Base-by-base conservation (phyloP, 441 rosid genomes). In the Macaranga tanarius region DNA sequence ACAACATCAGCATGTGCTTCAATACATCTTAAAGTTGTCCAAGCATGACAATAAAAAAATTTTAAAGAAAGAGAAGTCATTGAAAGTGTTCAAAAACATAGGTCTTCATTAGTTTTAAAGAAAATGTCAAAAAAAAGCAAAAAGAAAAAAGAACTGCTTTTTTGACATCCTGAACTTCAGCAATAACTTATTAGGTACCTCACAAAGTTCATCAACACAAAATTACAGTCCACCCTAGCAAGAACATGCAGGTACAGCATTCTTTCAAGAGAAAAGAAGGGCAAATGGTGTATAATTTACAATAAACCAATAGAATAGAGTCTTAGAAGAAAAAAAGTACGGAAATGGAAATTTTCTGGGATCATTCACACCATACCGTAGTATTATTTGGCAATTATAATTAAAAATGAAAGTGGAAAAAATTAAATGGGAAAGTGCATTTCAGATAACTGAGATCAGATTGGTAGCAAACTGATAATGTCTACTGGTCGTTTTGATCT, bases 1-100 rank as follows among this genome's bases (percentile, higher is more conserved):
- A 47, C 51, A 73, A 71, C 62, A 75, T 86, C 91, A 47, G 77
- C 77, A 57, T 56, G 23, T 51, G 7, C 60, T 20, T 62, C 58
- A 71, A 28, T 16, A 67, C 62, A 69, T 25, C 67, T 61, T 23
- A 44, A 68, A 69, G 47, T 51, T 70, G 51, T 45, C 65, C 48
- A 71, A 15, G 47, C 48, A 44, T 28, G 71, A 7, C 50, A 45
- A 73, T 47, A 40, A 56, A 58, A 44, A 23, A 7, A 38, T 7
- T 9, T 10, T 57, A 60, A 40, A 75, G 47, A 65, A 62, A 25
- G 23, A 34, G 22, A 57, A 72, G 38, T 45, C 40, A 63, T 25
- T 23, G 31, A 10, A 48, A 58, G 34, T 60, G 40, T 62, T 38
- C 20, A 48, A 38, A 67, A 75, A 74, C 65, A 62, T 19, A 19